A percentile compares a stretch with the other conserved stretches of the same genome.
Evolutionary conservation across 345 rosid species (phyloP).

Genomic region (Camelina hispida): DNA sequence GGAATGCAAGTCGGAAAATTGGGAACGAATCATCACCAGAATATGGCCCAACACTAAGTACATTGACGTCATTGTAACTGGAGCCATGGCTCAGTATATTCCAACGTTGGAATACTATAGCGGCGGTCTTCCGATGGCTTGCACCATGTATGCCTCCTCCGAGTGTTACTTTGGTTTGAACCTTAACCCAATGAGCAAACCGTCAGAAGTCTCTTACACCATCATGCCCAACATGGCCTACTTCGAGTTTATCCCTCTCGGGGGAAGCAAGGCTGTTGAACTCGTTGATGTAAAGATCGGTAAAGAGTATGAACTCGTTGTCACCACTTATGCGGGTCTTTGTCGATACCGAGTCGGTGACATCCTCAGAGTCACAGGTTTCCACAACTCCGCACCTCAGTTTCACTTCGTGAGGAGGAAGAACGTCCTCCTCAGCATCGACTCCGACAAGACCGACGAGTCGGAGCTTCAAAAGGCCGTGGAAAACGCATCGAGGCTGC

Average conservation of each 20-base stretch:
- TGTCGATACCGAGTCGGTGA: slow-evolving; percentile 92
- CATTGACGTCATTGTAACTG: slow-evolving; percentile 90
- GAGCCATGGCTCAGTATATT: slow-evolving; percentile 97
- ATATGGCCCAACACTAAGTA: slow-evolving; percentile 95
- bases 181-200: slow-evolving; percentile 83
- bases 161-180: slow-evolving; percentile 95
- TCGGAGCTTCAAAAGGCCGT: slow-evolving; percentile 83
- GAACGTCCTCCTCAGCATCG: slow-evolving; percentile 87
- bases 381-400: slow-evolving; percentile 90
- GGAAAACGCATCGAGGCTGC: slow-evolving; percentile 63
- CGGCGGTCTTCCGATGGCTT: slow-evolving; percentile 78
- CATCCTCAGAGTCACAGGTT: slow-evolving; percentile 88
- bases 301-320: slow-evolving; percentile 86
- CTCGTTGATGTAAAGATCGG: slow-evolving; percentile 82
- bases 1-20: slow-evolving; percentile 60
- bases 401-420: slow-evolving; percentile 86
- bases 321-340: slow-evolving; percentile 87
- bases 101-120: slow-evolving; percentile 93
- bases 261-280: slow-evolving; percentile 50
- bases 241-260: slow-evolving; percentile 85
- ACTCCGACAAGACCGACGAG: slow-evolving; percentile 92
- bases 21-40: slow-evolving; percentile 77
- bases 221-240: slow-evolving; percentile 98
- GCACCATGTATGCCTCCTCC: slow-evolving; percentile 97
- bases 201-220: slow-evolving; percentile 85